A percentile compares a stretch with the other conserved stretches of the same genome.
These are phyloP conservation scores for Solanum bulbocastanum DNA, from an alignment of 257 asterid species.

Conservation along the genomic window DNA sequence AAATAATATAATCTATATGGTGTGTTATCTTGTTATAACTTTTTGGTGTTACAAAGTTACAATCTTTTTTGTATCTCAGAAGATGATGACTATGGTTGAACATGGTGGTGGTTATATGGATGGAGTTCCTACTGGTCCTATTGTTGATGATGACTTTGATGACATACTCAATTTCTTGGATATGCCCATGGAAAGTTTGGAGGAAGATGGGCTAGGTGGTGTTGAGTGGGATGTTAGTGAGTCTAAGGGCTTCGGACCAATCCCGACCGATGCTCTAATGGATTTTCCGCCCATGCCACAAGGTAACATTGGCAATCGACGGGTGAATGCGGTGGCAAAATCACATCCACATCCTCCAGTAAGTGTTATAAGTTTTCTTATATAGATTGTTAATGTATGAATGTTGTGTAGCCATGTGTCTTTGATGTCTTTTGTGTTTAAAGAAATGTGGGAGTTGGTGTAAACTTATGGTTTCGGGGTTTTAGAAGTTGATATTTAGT, in stretches of 20 bases:
- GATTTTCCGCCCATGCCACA: conserved; percentile 20
- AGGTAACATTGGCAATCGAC: neutral
- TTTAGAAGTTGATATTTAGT: neutral
- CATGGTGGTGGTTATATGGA: conserved; percentile 32
- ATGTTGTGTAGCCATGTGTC: neutral
- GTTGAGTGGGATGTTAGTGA: conserved; percentile 59
- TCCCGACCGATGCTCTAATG: conserved; percentile 41
- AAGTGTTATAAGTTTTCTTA: conserved; percentile 18
- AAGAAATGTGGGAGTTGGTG: neutral
- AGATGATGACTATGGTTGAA: conserved; percentile 44
- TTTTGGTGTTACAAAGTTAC: neutral
- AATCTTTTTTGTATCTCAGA: conserved; percentile 12
- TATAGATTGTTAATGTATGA: neutral
- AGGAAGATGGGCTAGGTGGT: conserved; percentile 22
- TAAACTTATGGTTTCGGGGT: neutral
- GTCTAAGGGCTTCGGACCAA: conserved; percentile 50
- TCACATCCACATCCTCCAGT: conserved; percentile 16
- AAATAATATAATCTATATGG: neutral
- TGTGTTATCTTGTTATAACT: neutral
- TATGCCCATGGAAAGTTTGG: conserved; percentile 66
- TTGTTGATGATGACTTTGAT: conserved; percentile 30
- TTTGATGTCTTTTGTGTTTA: neutral
- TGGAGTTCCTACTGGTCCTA: conserved; percentile 22
- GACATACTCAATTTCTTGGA: conserved; percentile 40
- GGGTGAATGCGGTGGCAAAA: conserved; percentile 2